These are phyloP conservation scores for Diatrype stigma DNA, from an alignment of 2,329 filamentous ascomycete species.

Conservation along the genomic window DNA sequence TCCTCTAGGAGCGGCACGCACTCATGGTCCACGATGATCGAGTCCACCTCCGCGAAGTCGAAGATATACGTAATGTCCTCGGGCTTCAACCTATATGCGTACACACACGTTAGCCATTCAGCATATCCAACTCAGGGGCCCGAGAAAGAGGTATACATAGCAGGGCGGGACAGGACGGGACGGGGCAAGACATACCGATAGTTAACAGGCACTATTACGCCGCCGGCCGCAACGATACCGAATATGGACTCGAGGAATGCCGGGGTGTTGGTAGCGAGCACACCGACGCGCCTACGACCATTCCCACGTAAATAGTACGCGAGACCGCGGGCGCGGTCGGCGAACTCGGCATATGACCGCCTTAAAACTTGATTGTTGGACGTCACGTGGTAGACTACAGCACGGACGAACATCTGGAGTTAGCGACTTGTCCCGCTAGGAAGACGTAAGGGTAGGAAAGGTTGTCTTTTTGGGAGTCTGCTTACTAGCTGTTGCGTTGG, in stretches of 20 bases:
- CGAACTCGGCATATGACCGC: constrained; percentile 74
- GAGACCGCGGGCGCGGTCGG: constrained; percentile 80
- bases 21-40: constrained; percentile 82
- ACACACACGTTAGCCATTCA: not conserved
- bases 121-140: no score
- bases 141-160: not conserved
- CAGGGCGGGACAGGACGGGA: not conserved
- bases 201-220: constrained; percentile 65
- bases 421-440: no score
- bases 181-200: constrained; percentile 34
- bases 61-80: constrained; percentile 92
- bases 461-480: no score
- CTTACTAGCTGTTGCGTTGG: constrained; percentile 65
- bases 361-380: constrained; percentile 69
- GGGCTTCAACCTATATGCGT: constrained; percentile 33
- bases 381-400: constrained; percentile 69
- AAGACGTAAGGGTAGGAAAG: no score
- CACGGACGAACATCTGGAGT: no score
- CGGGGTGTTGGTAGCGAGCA: constrained; percentile 88
- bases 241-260: constrained; percentile 90
- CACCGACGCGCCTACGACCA: constrained; percentile 71
- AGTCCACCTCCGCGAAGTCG: constrained; percentile 78
- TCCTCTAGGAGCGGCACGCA: constrained; percentile 65
- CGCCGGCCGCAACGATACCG: constrained; percentile 78
- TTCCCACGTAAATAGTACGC: constrained; percentile 82